phyloP scores from a whole-genome alignment of 441 rosid genomes.

The Corymbia citriodora region DNA sequence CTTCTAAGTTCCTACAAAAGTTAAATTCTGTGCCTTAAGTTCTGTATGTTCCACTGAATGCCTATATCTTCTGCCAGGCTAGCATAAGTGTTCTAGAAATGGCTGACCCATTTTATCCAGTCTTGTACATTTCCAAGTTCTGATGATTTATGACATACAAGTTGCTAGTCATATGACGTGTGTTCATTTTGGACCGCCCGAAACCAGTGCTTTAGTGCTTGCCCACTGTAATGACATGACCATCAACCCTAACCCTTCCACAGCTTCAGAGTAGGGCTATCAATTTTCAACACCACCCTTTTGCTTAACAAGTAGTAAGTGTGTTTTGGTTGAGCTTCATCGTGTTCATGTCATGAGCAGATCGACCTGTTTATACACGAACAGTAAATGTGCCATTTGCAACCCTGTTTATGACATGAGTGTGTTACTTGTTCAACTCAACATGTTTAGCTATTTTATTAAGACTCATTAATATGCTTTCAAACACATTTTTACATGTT shows the following conservation, averaged over 20 bases:
- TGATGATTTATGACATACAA: neutral
- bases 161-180: neutral
- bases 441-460: neutral
- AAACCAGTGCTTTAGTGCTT: neutral
- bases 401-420: neutral
- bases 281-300: neutral
- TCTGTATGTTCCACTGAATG: neutral
- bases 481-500: neutral
- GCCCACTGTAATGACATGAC: neutral
- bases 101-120: neutral
- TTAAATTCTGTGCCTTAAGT: neutral
- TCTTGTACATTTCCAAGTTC: neutral
- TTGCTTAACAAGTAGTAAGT: neutral
- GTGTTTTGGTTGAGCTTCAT: neutral
- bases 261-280: neutral
- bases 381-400: neutral
- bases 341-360: neutral
- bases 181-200: neutral
- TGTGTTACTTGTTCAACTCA: neutral
- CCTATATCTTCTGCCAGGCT: neutral
- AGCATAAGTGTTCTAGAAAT: neutral
- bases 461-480: neutral
- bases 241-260: neutral
- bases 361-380: neutral
- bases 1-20: neutral